Evolutionary conservation across 2,329 filamentous ascomycete genomes (phyloP), one percentile per base, ranked within the genome.

Genomic region (Rutstroemia sp.): DNA sequence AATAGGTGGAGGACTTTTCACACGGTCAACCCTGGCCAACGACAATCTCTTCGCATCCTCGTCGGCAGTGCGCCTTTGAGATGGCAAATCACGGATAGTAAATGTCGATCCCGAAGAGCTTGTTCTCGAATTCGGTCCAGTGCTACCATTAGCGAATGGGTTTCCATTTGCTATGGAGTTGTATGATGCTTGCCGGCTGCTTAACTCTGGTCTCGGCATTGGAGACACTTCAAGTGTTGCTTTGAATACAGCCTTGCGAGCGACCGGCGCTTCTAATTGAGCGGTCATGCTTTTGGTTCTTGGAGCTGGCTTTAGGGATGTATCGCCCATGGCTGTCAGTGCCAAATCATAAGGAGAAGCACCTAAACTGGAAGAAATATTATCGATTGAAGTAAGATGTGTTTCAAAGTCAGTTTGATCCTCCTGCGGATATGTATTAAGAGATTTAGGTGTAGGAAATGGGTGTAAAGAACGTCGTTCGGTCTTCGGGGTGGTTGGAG

Each of bases 321-420:
- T 51, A 14, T 6, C 51, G n/a, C 38, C 44, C 25, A 38, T 49
- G 27, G 57, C 46, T 5, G 45, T 39, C 21, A 60, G 37, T 46
- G 58, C 63, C 5, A 60, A 39, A 34, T 67, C 63, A 52, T 68
- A 67, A 6, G 64, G 63, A 16, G 59, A 63, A 19, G 52, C 59
- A 1, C 66, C 64, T 2, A 68, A 48, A 14, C 62, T 61, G 2
- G 49, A 61, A 2, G 63, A 56, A 10, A 67, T 57, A 10, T 37
- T 60, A 7, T 60, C 57, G 23, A 61, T 58, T 7, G 60, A 62
- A 5, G 65, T 65, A 5, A 68, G 49, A 17, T 66, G 58, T 2
- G 58, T 48, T 50, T 67, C 65, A 25, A 64, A 65, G 14, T 66
- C 64, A 5, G 59, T 52, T 41, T 58, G 59, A 9, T 55, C 37